phyloP scores from a whole-genome alignment of 169 alveolate species.

The Plasmodium berghei region DNA sequence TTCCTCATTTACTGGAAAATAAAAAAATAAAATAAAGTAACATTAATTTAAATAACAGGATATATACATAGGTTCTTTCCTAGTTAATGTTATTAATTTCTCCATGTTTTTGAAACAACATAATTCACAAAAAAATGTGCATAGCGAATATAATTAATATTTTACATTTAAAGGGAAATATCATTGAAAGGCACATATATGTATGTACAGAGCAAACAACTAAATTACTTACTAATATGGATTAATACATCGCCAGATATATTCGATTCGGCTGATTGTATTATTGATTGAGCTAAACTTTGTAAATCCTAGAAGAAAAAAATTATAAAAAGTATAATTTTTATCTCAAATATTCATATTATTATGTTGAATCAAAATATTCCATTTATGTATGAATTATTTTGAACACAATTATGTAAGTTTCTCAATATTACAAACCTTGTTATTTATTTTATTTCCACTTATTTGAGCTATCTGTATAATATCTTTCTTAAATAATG shows the following conservation, averaged over 20 bases:
- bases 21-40: background rate
- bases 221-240: conserved; percentile 27
- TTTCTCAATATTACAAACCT: conserved; percentile 4
- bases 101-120: no score
- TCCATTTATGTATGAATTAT: background rate
- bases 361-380: no score
- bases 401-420: no score
- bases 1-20: conserved; percentile 64
- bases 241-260: conserved; percentile 63
- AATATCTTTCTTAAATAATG: conserved; percentile 36
- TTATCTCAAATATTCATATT: no score
- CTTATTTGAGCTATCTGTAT: conserved; percentile 19
- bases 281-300: conserved; percentile 49
- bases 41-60: background rate
- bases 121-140: no score
- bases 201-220: background rate
- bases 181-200: background rate
- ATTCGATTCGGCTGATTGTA: conserved; percentile 58
- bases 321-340: background rate
- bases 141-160: no score
- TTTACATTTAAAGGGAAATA: no score
- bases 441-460: conserved; percentile 41
- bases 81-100: background rate
- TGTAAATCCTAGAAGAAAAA: conserved; percentile 46
- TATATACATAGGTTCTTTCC: background rate